phyloP scores from a whole-genome alignment of 768 basidiomycete species.

The Tulasnella sp. region DNA sequence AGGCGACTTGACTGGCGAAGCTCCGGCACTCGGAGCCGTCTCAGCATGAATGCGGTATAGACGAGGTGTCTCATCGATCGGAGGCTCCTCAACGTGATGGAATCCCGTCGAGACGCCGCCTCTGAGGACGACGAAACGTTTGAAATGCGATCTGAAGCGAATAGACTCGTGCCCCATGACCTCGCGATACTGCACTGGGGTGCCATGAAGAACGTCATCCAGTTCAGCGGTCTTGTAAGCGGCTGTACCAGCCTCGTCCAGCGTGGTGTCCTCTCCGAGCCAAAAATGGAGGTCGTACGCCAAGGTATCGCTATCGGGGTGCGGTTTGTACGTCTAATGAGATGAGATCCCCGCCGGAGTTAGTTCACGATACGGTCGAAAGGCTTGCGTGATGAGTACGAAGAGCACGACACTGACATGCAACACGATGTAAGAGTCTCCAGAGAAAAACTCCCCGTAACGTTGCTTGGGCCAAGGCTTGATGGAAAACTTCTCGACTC shows the following conservation, averaged over 20 bases:
- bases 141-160: slow-evolving; percentile 41
- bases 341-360: not conserved
- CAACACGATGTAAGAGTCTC: slow-evolving; percentile 55
- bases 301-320: slow-evolving; percentile 34
- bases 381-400: not conserved
- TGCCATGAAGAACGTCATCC: slow-evolving; percentile 40
- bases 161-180: slow-evolving; percentile 46
- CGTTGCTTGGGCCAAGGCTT: slow-evolving; percentile 42
- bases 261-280: slow-evolving; percentile 46
- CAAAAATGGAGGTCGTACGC: slow-evolving; percentile 56
- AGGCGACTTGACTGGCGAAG: slow-evolving; percentile 18
- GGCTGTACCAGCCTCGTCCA: slow-evolving; percentile 47
- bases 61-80: slow-evolving; percentile 21
- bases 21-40: slow-evolving; percentile 16
- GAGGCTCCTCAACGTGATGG: slow-evolving; percentile 38
- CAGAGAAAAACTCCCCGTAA: slow-evolving; percentile 47
- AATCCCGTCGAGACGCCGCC: slow-evolving; percentile 43
- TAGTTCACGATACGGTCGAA: not conserved
- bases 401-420: slow-evolving; percentile 32
- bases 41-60: slow-evolving; percentile 8
- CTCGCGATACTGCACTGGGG: slow-evolving; percentile 50
- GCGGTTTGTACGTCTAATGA: slow-evolving; percentile 46
- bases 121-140: slow-evolving; percentile 33
- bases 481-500: slow-evolving; percentile 45
- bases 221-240: slow-evolving; percentile 58